phyloP scores from a whole-genome alignment of 2,329 filamentous ascomycete genomes.

The Pseudodiploospora longispora region DNA sequence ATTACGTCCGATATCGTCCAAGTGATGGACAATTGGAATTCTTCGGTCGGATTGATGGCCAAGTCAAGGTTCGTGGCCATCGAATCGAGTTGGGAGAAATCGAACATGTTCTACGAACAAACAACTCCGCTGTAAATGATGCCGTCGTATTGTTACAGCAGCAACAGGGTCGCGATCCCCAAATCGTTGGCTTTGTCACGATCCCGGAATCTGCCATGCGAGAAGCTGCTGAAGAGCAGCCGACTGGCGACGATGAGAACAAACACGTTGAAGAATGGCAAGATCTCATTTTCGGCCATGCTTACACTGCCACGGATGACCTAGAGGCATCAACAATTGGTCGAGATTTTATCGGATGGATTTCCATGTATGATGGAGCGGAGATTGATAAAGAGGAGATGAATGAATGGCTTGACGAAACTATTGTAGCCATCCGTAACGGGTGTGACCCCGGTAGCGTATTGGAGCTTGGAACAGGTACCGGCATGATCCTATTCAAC shows the following conservation, averaged over 20 bases:
- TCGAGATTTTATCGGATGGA: slow-evolving; percentile 23
- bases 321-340: not conserved
- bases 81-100: slow-evolving; percentile 22
- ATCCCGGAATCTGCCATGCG: not conserved
- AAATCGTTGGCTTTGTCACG: slow-evolving; percentile 2
- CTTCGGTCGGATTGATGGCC: slow-evolving; percentile 18
- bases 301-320: not conserved
- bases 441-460: slow-evolving; percentile 11
- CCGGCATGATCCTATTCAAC: slow-evolving; percentile 25
- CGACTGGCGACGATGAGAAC: not conserved
- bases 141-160: slow-evolving; percentile 11
- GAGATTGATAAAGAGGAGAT: slow-evolving; percentile 19
- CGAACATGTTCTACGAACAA: slow-evolving; percentile 13
- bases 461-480: slow-evolving; percentile 22
- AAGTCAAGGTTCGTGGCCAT: slow-evolving; percentile 19
- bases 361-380: slow-evolving; percentile 22
- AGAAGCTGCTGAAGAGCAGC: not conserved
- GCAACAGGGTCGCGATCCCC: slow-evolving; percentile 2
- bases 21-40: slow-evolving; percentile 18
- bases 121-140: slow-evolving; percentile 9
- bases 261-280: slow-evolving; percentile 1
- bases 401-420: slow-evolving; percentile 25
- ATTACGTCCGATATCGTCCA: slow-evolving; percentile 15
- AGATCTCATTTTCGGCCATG: not conserved
- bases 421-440: slow-evolving; percentile 14